Percentiles rank a stretch among this genome's conserved stretches.
phyloP scores from a whole-genome alignment of 495 filamentous ascomycete species.

The Trichoderma reesei region DNA sequence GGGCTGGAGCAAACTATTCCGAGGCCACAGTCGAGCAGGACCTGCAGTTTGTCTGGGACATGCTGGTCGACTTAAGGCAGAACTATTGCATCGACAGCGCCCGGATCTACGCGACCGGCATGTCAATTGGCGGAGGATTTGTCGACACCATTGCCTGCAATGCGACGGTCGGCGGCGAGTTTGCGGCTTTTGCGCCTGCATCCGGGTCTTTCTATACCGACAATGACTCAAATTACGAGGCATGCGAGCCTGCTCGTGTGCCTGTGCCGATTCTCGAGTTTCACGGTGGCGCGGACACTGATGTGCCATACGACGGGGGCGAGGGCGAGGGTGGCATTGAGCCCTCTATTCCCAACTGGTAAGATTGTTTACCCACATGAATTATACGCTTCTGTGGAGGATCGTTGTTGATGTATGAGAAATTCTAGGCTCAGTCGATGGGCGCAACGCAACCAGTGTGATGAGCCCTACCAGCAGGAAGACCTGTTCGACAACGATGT shows the following conservation, averaged over 20 bases:
- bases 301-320: slow-evolving; percentile 10
- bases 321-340: slow-evolving; percentile 2
- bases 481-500: slow-evolving; percentile 24
- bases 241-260: slow-evolving; percentile 9
- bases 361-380: not conserved
- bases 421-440: slow-evolving; percentile 24
- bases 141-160: slow-evolving; percentile 38
- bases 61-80: slow-evolving; percentile 32
- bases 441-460: slow-evolving; percentile 27
- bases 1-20: slow-evolving; percentile 19
- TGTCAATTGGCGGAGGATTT: slow-evolving; percentile 47
- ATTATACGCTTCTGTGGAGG: not conserved
- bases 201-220: slow-evolving; percentile 27
- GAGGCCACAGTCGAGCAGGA: slow-evolving; percentile 14
- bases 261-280: slow-evolving; percentile 11
- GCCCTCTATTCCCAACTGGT: slow-evolving; percentile 8
- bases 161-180: slow-evolving; percentile 14
- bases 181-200: slow-evolving; percentile 30
- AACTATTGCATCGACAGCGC: slow-evolving; percentile 37
- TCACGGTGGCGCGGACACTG: slow-evolving; percentile 7
- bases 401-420: not conserved
- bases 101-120: slow-evolving; percentile 43
- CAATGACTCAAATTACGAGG: not conserved
- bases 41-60: slow-evolving; percentile 24
- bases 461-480: slow-evolving; percentile 15